phyloP scores from a whole-genome alignment of 1,284 basidiomycete genomes.

The Boletus calvinii region DNA sequence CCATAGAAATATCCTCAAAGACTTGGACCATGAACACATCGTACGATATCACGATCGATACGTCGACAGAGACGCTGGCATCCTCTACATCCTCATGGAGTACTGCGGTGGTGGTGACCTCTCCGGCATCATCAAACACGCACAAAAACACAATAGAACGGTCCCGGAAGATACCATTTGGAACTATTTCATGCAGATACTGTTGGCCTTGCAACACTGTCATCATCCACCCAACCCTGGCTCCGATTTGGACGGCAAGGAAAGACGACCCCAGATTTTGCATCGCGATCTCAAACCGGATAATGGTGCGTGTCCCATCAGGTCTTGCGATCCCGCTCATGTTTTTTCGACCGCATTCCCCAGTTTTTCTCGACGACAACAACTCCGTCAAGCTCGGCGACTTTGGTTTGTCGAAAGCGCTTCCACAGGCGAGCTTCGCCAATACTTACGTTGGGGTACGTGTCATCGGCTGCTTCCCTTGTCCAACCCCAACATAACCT shows the following conservation, averaged over 20 bases:
- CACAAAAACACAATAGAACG: conserved; percentile 61
- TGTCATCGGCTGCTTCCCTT: conserved; percentile 9
- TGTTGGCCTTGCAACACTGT: conserved; percentile 89
- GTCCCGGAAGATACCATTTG: conserved; percentile 92
- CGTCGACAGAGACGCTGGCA: conserved; percentile 87
- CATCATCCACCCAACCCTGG: conserved; percentile 71
- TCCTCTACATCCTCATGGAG: conserved; percentile 96
- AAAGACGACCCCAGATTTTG: conserved; percentile 74
- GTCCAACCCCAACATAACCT: not conserved
- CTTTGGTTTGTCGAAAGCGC: conserved; percentile 93
- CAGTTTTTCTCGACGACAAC: conserved; percentile 82
- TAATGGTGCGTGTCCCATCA: conserved; percentile 63
- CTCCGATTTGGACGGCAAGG: conserved; percentile 43
- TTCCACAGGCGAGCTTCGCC: conserved; percentile 84
- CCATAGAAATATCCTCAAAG: conserved; percentile 90
- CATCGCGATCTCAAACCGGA: conserved; percentile 97
- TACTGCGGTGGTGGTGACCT: conserved; percentile 95
- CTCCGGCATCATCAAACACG: conserved; percentile 80
- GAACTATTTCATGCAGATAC: conserved; percentile 93
- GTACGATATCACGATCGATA: conserved; percentile 91
- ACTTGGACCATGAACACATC: conserved; percentile 91
- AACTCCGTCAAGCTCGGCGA: conserved; percentile 91
- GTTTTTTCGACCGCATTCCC: not conserved
- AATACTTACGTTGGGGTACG: conserved; percentile 95
- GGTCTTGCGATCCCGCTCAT: conserved; percentile 1